Conservation (phyloP, 441 rosid species). For the Arabidopsis lyrata region DNA sequence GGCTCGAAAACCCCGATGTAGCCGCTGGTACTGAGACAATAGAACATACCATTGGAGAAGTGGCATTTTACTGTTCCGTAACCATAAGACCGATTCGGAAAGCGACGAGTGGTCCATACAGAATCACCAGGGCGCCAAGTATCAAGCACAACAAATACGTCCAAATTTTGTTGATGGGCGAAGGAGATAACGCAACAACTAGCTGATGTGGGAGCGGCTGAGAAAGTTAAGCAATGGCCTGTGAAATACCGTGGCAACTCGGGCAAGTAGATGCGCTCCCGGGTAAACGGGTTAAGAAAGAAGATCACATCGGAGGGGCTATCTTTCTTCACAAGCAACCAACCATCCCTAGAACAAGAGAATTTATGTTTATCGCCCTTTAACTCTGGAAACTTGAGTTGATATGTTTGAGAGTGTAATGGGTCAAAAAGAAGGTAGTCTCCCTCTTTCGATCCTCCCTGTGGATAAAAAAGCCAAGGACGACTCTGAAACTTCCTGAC, state of each 20-base stretch:
- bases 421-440: conserved; percentile 5
- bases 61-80: not conserved
- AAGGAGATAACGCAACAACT: conserved; percentile 14
- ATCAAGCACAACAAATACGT: not conserved
- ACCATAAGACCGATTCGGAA: not conserved
- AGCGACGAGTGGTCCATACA: conserved; percentile 10
- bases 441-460: not conserved
- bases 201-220: conserved; percentile 31
- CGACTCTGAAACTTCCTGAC: conserved; percentile 1
- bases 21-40: not conserved
- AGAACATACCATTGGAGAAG: conserved; percentile 23
- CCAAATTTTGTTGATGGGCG: no score
- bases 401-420: not conserved
- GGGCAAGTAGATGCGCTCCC: conserved; percentile 12
- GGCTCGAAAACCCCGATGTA: conserved; percentile 3
- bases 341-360: conserved; percentile 18
- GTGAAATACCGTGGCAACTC: not conserved
- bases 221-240: conserved; percentile 1
- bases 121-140: conserved; percentile 29
- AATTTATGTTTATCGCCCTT: not conserved
- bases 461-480: conserved; percentile 19
- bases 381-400: not conserved
- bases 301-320: not conserved
- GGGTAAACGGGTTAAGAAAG: conserved; percentile 22
- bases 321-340: conserved; percentile 4